Evolutionary conservation across 2,329 filamentous ascomycete genomes (phyloP), one percentile per base, ranked within the genome.

Genomic region (Colletotrichum tanaceti): DNA sequence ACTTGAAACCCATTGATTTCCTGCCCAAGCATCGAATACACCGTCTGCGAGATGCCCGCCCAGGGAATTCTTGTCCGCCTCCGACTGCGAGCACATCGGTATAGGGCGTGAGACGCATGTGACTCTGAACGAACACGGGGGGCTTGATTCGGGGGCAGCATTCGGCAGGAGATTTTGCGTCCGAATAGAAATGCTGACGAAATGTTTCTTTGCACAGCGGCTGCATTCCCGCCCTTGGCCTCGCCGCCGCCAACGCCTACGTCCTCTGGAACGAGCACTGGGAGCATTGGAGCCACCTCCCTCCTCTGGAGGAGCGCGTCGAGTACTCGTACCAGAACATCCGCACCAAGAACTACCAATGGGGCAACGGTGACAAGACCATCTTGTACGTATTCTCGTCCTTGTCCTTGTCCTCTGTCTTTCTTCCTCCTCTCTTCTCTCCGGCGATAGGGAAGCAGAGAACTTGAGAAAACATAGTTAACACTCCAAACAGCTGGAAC

Each of bases 281-380:
- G 95, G 93, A 97, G 84, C 96, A 99, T 87, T 93, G 91, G 89
- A 84, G 82, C 61, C 95, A 98, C 84, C 84, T 93, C 81, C 89
- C 92, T 70, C 92, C 96, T 73, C 86, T 95, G 74, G 93, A 97
- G 86, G 96, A 99, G 85, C 91, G 93, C 78, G 84, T 87, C 77
- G 93, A 98, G 86, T 99, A 98, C 84, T 85, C 94, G 70, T 99
- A 97, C 90, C 93, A 97, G 89, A 99, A 99, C 88, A 92, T 99
- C 82, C 92, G 96, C 80, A 88, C 89, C 81, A 98, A 96, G 91
- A 98, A 97, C 89, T 99, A 84, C 87, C 90, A 89, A 78, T 99
- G 92, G 92, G 94, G 95, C 74, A 87, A 98, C 79, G 96, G 96
- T 79, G 96, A 99, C 85, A 96, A 98, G 90, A 91, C 90, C 74